These are phyloP conservation scores for Perkinsus olseni DNA, from an alignment of 169 alveolate genomes.

Conservation along the genomic window DNA sequence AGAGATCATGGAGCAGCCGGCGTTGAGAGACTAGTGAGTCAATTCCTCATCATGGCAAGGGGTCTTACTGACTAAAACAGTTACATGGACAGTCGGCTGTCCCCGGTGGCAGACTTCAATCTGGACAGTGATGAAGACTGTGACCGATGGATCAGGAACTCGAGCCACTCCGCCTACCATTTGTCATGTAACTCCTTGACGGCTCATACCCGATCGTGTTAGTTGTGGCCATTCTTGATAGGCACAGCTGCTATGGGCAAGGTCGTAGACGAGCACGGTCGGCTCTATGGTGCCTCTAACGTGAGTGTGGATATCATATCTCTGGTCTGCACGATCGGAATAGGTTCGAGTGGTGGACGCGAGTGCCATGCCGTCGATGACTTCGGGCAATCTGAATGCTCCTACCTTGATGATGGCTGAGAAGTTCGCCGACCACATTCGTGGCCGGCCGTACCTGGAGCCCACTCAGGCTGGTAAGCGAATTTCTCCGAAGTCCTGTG, in stretches of 20 bases:
- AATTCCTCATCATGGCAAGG: not conserved
- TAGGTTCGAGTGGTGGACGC: conserved; percentile 27
- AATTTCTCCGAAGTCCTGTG: not conserved
- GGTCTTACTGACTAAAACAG: too few relatives aligned
- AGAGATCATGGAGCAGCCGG: conserved; percentile 2
- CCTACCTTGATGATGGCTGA: conserved; percentile 31
- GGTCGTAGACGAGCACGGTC: conserved; percentile 15
- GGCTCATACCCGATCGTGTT: too few relatives aligned
- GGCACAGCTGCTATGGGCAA: conserved; percentile 8
- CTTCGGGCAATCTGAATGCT: conserved; percentile 27
- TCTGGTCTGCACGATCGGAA: too few relatives aligned
- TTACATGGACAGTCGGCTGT: not conserved
- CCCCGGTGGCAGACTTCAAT: not conserved
- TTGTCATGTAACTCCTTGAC: not conserved
- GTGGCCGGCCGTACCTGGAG: not conserved
- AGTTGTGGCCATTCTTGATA: too few relatives aligned
- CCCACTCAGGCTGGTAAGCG: not conserved
- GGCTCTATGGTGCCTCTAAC: not conserved
- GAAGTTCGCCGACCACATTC: conserved; percentile 17
- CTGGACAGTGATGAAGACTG: not conserved
- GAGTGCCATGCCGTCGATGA: conserved; percentile 19
- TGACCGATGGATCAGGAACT: not conserved
- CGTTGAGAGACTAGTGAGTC: not conserved
- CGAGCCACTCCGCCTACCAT: not conserved
- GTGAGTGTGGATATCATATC: not conserved